phyloP scores from a whole-genome alignment of 108 stramenopile genomes.

The Bacterosira constricta region DNA sequence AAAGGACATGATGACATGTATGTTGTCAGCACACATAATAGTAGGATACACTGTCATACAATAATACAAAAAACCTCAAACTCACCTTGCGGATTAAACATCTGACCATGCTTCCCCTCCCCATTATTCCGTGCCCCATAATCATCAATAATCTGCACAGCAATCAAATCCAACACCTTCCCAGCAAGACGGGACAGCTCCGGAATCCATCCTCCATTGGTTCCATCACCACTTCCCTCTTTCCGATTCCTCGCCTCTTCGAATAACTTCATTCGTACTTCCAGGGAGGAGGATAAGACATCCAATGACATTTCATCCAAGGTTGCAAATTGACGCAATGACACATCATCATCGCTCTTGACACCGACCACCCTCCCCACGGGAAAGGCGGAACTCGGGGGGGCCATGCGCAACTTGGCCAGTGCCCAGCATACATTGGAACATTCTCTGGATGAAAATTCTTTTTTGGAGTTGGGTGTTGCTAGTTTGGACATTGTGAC shows the following conservation, averaged over 20 bases:
- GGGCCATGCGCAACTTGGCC: constrained; percentile 73
- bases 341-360: not conserved
- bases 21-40: too few species aligned
- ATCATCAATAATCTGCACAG: constrained; percentile 35
- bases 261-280: constrained; percentile 46
- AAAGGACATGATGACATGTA: too few species aligned
- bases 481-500: constrained; percentile 9
- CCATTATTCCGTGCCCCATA: constrained; percentile 9
- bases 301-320: constrained; percentile 53
- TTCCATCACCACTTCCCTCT: not conserved
- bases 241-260: constrained; percentile 48
- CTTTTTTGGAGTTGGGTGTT: not conserved
- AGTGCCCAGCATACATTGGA: constrained; percentile 84
- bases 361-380: constrained; percentile 36
- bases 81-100: too few species aligned
- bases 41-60: too few species aligned
- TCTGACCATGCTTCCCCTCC: too few species aligned
- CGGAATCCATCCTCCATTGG: constrained; percentile 63
- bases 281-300: constrained; percentile 34
- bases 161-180: constrained; percentile 65
- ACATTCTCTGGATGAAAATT: constrained; percentile 68
- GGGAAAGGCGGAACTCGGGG: constrained; percentile 58
- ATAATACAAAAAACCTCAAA: too few species aligned
- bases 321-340: constrained; percentile 27
- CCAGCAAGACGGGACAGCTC: constrained; percentile 67